Percentiles rank a stretch among this genome's conserved stretches.
Conservation (phyloP, 306 rosid species). For the Cucurbita pepo region DNA sequence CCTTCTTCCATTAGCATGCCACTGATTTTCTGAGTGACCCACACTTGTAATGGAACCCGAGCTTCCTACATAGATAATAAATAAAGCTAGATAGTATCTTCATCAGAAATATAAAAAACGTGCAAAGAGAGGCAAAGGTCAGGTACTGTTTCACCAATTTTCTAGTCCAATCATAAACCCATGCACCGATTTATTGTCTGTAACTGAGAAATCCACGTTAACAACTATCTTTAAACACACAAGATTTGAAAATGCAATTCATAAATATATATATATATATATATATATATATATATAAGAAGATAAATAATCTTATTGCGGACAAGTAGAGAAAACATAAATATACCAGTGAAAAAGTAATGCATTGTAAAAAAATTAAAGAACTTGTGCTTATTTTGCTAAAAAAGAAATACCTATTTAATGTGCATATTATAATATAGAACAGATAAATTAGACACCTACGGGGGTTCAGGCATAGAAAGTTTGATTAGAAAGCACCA, state of each 20-base stretch:
- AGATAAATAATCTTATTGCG: not conserved
- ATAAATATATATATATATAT: not conserved
- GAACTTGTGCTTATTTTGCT: not conserved
- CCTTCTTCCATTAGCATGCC: constrained; percentile 59
- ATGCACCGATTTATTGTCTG: not conserved
- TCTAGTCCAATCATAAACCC: not conserved
- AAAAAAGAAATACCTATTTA: not conserved
- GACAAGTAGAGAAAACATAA: not conserved
- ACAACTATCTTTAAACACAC: not conserved
- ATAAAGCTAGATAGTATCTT: not conserved
- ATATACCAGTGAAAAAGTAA: not conserved
- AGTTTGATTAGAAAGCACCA: not conserved
- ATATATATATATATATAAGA: not conserved
- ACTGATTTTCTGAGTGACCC: constrained; percentile 75
- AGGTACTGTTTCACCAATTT: not conserved
- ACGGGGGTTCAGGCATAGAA: not conserved
- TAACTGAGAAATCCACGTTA: not conserved
- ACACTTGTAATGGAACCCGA: constrained; percentile 76
- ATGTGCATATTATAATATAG: not conserved
- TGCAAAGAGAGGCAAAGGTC: not conserved
- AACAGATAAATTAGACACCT: not conserved
- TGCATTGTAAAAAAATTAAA: not conserved
- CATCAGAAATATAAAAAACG: not conserved
- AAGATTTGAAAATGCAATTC: not conserved
- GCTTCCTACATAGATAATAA: constrained; percentile 46